Evolutionary conservation across 768 basidiomycete species (phyloP).

Genomic region (Russula foetens): DNA sequence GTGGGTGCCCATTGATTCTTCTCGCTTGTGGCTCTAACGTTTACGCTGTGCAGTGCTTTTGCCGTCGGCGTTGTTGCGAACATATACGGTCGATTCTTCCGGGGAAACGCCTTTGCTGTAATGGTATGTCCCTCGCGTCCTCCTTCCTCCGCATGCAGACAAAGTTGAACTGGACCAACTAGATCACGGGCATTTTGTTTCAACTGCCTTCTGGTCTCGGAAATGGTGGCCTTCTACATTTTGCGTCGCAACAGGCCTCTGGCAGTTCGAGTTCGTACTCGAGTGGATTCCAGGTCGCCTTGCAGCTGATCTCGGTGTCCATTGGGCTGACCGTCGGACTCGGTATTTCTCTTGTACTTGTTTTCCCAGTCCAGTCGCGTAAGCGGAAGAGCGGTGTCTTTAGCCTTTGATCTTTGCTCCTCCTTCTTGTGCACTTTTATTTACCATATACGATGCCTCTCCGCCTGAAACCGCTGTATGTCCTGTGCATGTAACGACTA

Average conservation of each 20-base stretch:
- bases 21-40: background rate
- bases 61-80: conserved; percentile 76
- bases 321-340: conserved; percentile 77
- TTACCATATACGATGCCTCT: too few relatives aligned
- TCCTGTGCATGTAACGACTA: too few relatives aligned
- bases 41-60: conserved; percentile 44
- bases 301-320: conserved; percentile 69
- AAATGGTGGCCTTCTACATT: conserved; percentile 71
- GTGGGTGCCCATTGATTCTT: conserved; percentile 26
- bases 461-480: too few relatives aligned
- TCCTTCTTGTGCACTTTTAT: background rate
- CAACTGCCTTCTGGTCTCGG: conserved; percentile 79
- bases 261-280: conserved; percentile 49
- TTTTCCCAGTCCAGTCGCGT: conserved; percentile 54
- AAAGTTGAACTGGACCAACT: background rate
- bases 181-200: conserved; percentile 75
- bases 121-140: conserved; percentile 46
- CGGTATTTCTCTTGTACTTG: conserved; percentile 57
- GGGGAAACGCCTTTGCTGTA: conserved; percentile 71
- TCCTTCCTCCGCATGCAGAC: background rate
- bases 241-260: conserved; percentile 46
- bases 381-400: conserved; percentile 53
- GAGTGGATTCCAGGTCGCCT: conserved; percentile 65
- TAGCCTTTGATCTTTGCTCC: conserved; percentile 37
- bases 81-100: conserved; percentile 64